Conservation (phyloP, 805 yeast genomes). For the Suhomyces emberorum region DNA sequence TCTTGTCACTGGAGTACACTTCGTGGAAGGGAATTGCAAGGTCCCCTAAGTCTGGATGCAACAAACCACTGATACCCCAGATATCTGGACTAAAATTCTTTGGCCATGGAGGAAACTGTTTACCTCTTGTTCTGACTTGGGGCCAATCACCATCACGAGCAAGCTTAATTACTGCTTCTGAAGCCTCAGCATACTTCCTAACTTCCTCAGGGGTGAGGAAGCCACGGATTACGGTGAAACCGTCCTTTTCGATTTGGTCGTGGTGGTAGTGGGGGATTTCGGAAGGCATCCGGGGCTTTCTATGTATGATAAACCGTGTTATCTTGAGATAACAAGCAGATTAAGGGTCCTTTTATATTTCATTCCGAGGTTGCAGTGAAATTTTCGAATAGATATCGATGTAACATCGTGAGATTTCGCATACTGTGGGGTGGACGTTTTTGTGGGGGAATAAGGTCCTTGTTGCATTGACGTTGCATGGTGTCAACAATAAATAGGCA, state of each 20-base stretch:
- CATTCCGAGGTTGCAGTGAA: too few species aligned
- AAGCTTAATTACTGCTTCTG: constrained; percentile 34
- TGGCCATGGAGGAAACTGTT: constrained; percentile 60
- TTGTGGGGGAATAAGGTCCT: too few species aligned
- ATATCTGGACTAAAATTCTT: constrained; percentile 47
- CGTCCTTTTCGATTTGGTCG: constrained; percentile 33
- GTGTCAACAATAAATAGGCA: too few species aligned
- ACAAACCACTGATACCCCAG: constrained; percentile 49
- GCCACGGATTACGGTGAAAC: constrained; percentile 38
- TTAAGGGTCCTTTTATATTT: too few species aligned
- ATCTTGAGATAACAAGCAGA: too few species aligned
- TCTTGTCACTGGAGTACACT: constrained; percentile 36
- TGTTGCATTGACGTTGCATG: too few species aligned
- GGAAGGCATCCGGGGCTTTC: constrained; percentile 8
- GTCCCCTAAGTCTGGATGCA: constrained; percentile 45
- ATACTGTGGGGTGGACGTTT: too few species aligned
- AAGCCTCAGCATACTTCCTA: constrained; percentile 30
- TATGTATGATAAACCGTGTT: too few species aligned
- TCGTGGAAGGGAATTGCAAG: constrained; percentile 37
- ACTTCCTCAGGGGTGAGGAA: constrained; percentile 42
- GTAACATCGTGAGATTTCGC: too few species aligned
- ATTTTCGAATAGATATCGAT: too few species aligned
- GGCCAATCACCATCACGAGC: constrained; percentile 50
- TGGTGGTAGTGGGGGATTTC: constrained; percentile 24
- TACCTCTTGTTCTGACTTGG: constrained; percentile 47